Percentiles rank a stretch among this genome's conserved stretches.
Evolutionary conservation across 2,329 filamentous ascomycete species (phyloP).

Genomic region (Lasiodiplodia gonubiensis): DNA sequence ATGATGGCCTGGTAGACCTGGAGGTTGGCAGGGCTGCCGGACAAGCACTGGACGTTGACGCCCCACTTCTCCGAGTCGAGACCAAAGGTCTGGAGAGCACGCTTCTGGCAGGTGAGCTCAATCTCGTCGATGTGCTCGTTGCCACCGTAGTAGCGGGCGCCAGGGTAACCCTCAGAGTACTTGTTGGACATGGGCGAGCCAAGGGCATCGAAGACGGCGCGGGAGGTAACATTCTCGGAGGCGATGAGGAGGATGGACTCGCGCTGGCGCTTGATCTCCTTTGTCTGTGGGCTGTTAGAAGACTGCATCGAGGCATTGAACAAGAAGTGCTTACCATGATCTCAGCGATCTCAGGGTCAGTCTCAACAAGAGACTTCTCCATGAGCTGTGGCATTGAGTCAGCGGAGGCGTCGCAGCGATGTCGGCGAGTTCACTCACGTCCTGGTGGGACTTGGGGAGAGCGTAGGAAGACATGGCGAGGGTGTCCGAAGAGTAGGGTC

Average conservation of each 20-base stretch:
- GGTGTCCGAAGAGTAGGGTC: neutral
- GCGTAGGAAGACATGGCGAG: slow-evolving; percentile 60
- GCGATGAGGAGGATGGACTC: slow-evolving; percentile 80
- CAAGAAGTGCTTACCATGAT: slow-evolving; percentile 75
- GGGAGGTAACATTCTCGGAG: slow-evolving; percentile 50
- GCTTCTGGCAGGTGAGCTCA: slow-evolving; percentile 86
- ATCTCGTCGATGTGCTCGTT: slow-evolving; percentile 95
- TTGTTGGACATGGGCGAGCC: slow-evolving; percentile 75
- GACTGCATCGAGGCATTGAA: slow-evolving; percentile 37
- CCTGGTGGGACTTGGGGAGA: slow-evolving; percentile 69
- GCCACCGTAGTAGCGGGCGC: slow-evolving; percentile 93
- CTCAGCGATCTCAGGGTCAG: slow-evolving; percentile 90
- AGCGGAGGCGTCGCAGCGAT: slow-evolving; percentile 34
- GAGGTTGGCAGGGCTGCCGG: slow-evolving; percentile 92
- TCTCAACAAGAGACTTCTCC: slow-evolving; percentile 90
- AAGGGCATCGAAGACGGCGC: slow-evolving; percentile 53
- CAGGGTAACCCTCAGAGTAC: slow-evolving; percentile 97
- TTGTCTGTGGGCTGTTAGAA: slow-evolving; percentile 63
- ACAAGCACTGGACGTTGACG: slow-evolving; percentile 88
- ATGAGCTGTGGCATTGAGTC: slow-evolving; percentile 72
- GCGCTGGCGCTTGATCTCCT: slow-evolving; percentile 94
- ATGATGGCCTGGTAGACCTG: slow-evolving; percentile 98
- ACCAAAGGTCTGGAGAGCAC: slow-evolving; percentile 85
- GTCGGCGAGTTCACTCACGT: slow-evolving; percentile 55
- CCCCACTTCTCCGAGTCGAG: slow-evolving; percentile 89